Conservation (phyloP, 164 flowering plant genomes). For the Tinospora cordifolia region DNA sequence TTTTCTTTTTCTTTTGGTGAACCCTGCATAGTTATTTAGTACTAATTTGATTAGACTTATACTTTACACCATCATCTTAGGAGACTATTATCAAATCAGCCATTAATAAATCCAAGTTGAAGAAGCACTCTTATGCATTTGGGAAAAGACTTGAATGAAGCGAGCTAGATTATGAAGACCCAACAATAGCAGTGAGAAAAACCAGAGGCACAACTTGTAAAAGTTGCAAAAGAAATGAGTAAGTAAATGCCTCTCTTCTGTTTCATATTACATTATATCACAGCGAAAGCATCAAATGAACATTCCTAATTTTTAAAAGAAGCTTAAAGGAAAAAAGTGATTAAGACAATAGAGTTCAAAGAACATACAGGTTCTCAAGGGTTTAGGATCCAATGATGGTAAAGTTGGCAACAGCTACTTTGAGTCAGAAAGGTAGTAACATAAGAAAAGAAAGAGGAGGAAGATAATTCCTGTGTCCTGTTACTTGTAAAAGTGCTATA, state of each 20-base stretch:
- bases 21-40: too few relatives aligned
- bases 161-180: neutral
- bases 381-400: neutral
- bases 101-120: too few relatives aligned
- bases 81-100: too few relatives aligned
- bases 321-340: constrained; percentile 1
- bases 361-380: neutral
- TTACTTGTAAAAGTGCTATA: too few relatives aligned
- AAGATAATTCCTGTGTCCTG: neutral
- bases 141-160: neutral
- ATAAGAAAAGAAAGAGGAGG: neutral
- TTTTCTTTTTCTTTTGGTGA: too few relatives aligned
- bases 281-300: neutral
- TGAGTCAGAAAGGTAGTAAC: neutral
- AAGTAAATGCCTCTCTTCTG: too few relatives aligned
- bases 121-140: neutral
- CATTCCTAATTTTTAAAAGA: neutral
- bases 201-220: neutral
- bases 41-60: too few relatives aligned
- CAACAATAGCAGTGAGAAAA: neutral
- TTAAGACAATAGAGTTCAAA: neutral
- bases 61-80: too few relatives aligned
- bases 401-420: neutral
- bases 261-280: neutral
- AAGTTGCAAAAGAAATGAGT: too few relatives aligned